Evolutionary conservation across 2,329 filamentous ascomycete genomes (phyloP).

Genomic region (Teratosphaeria epicoccoides): DNA sequence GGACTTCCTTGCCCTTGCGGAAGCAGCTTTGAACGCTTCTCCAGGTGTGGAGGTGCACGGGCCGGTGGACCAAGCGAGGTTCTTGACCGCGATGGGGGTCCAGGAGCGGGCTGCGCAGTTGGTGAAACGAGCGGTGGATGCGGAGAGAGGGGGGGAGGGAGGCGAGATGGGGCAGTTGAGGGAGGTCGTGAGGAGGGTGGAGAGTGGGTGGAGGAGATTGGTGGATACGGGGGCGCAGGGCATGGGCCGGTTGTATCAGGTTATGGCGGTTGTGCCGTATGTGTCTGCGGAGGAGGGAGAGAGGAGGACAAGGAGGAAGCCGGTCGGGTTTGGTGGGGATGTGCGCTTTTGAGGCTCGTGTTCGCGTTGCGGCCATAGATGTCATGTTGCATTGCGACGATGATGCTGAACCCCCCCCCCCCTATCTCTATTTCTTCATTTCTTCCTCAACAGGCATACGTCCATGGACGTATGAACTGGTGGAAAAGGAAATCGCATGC

Average conservation of each 20-base stretch:
- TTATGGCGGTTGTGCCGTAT: slow-evolving; percentile 70
- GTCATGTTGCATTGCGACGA: no score
- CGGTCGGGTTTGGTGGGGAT: slow-evolving; percentile 84
- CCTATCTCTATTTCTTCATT: no score
- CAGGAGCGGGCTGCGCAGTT: slow-evolving; percentile 63
- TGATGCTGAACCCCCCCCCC: no score
- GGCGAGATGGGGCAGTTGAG: slow-evolving; percentile 30
- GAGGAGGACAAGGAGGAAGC: slow-evolving; percentile 52
- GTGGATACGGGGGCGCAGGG: slow-evolving; percentile 73
- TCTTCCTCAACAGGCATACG: no score
- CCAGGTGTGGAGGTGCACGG: slow-evolving; percentile 83
- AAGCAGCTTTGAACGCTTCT: slow-evolving; percentile 65
- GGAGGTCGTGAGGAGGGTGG: slow-evolving; percentile 50
- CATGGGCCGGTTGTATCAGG: slow-evolving; percentile 95
- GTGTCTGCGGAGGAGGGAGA: slow-evolving; percentile 46
- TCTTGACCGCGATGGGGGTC: slow-evolving; percentile 73
- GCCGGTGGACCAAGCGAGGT: slow-evolving; percentile 73
- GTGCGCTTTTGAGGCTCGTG: slow-evolving; percentile 13
- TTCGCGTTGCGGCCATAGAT: not conserved
- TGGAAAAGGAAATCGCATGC: no score
- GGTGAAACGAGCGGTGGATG: slow-evolving; percentile 35
- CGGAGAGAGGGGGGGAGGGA: slow-evolving; percentile 25
- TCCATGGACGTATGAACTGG: no score
- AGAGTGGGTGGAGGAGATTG: slow-evolving; percentile 67
- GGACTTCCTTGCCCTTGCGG: slow-evolving; percentile 79